These are phyloP conservation scores for Coemansia sp. DNA, from an alignment of 192 early-diverging fungal species.

Conservation along the genomic window DNA sequence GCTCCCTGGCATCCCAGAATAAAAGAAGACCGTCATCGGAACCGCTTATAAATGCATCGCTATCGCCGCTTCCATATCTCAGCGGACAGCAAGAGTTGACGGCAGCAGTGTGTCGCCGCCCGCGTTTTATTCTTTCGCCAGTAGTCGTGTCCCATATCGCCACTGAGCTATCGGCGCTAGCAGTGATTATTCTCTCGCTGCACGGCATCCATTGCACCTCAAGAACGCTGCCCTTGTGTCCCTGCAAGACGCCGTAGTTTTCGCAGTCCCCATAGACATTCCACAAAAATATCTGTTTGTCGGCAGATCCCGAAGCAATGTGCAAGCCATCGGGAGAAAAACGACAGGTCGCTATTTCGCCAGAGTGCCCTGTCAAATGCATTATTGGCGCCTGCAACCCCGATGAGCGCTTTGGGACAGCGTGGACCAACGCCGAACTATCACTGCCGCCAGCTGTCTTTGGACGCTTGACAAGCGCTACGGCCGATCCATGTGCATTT, in stretches of 20 bases:
- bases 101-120: conserved; percentile 73
- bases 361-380: conserved; percentile 76
- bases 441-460: conserved; percentile 19
- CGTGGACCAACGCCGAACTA: conserved; percentile 19
- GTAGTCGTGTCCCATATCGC: conserved; percentile 81
- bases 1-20: conserved; percentile 72
- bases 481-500: conserved; percentile 20
- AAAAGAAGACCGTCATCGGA: conserved; percentile 80
- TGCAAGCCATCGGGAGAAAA: conserved; percentile 84
- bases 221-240: conserved; percentile 79
- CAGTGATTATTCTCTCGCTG: conserved; percentile 73
- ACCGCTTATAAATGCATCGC: conserved; percentile 72
- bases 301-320: conserved; percentile 78
- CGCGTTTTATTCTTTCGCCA: conserved; percentile 77
- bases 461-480: conserved; percentile 47
- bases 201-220: conserved; percentile 91
- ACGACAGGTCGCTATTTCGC: conserved; percentile 77
- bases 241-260: conserved; percentile 86
- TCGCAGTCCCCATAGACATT: conserved; percentile 85
- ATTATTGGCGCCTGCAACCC: conserved; percentile 81
- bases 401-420: conserved; percentile 62
- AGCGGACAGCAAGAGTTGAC: conserved; percentile 80
- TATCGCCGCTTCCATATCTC: conserved; percentile 59
- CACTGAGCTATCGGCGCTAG: conserved; percentile 76
- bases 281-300: conserved; percentile 89